A percentile compares a stretch with the other conserved stretches of the same genome.
These are phyloP conservation scores for Cucumis sativus DNA, from an alignment of 306 rosid genomes.

Conservation along the genomic window DNA sequence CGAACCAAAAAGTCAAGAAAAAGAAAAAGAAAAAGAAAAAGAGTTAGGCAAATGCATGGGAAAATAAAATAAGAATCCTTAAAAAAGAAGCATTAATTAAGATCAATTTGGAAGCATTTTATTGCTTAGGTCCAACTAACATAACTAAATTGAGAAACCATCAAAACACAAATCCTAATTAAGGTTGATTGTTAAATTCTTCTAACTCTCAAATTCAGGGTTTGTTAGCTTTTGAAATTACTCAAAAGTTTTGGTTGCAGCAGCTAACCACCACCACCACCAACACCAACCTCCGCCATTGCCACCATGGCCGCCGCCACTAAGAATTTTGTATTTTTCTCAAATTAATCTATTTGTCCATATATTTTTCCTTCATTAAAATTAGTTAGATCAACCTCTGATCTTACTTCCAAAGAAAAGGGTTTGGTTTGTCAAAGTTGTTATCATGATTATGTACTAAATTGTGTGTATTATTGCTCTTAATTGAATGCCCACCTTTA, in stretches of 20 bases:
- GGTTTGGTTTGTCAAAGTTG: background rate
- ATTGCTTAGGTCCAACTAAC: slow-evolving; percentile 29
- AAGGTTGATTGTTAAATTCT: background rate
- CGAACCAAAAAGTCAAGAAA: background rate
- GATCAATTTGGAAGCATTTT: background rate
- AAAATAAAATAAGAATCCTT: slow-evolving; percentile 26
- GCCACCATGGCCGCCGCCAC: background rate
- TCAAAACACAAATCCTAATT: background rate
- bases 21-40: background rate
- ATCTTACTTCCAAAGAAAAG: background rate
- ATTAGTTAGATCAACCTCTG: slow-evolving; percentile 31
- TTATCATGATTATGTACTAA: background rate
- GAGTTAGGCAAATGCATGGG: background rate
- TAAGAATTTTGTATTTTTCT: background rate
- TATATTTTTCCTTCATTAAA: background rate
- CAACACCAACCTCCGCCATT: no score
- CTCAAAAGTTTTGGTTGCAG: background rate
- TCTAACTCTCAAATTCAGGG: background rate
- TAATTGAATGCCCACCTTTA: background rate
- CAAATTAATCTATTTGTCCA: background rate
- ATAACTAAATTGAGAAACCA: slow-evolving; percentile 8
- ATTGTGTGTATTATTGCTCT: background rate
- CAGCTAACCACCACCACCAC: slow-evolving; percentile 1
- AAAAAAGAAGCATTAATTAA: slow-evolving; percentile 33
- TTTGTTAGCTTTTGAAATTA: background rate